Evolutionary conservation across 768 basidiomycete species (phyloP).

Genomic region (Kockovaella imperatae): DNA sequence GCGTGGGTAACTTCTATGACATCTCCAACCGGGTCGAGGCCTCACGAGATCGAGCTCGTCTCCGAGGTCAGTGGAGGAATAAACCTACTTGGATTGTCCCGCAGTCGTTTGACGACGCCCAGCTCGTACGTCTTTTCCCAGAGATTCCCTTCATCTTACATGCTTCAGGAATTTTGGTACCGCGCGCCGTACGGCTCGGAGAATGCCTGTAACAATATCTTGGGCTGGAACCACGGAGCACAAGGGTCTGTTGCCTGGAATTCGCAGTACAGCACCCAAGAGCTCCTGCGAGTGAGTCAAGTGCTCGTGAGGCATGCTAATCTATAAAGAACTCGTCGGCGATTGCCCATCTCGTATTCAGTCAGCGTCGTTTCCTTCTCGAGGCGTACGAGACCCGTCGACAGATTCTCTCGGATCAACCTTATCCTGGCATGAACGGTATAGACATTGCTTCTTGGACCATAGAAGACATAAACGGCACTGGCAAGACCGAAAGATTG

Average conservation of each 20-base stretch:
- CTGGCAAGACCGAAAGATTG: conserved; percentile 7
- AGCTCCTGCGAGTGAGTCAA: conserved; percentile 16
- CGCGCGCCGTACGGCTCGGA: conserved; percentile 15
- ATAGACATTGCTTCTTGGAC: conserved; percentile 17
- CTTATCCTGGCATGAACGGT: conserved; percentile 11
- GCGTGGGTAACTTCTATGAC: conserved; percentile 61
- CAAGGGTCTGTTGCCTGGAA: conserved; percentile 17
- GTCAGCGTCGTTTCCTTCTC: conserved; percentile 12
- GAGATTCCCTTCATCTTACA: background rate
- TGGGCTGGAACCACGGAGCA: conserved; percentile 19
- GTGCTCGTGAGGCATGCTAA: background rate
- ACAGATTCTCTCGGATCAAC: conserved; percentile 1
- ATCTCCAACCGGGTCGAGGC: conserved; percentile 62
- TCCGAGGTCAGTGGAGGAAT: background rate
- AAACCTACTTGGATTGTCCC: conserved; percentile 67
- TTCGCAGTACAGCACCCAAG: conserved; percentile 2
- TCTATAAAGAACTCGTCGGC: conserved; percentile 16
- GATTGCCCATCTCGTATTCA: conserved; percentile 8
- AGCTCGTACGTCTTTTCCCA: background rate
- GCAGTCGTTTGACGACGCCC: conserved; percentile 67
- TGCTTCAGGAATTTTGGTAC: conserved; percentile 23
- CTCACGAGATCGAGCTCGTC: conserved; percentile 50
- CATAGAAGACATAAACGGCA: background rate
- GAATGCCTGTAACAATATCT: conserved; percentile 4
- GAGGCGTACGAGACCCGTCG: conserved; percentile 5